A percentile compares a stretch with the other conserved stretches of the same genome.
phyloP scores from a whole-genome alignment of 1,284 basidiomycete genomes.

The Lentinula novae-zelandiae region DNA sequence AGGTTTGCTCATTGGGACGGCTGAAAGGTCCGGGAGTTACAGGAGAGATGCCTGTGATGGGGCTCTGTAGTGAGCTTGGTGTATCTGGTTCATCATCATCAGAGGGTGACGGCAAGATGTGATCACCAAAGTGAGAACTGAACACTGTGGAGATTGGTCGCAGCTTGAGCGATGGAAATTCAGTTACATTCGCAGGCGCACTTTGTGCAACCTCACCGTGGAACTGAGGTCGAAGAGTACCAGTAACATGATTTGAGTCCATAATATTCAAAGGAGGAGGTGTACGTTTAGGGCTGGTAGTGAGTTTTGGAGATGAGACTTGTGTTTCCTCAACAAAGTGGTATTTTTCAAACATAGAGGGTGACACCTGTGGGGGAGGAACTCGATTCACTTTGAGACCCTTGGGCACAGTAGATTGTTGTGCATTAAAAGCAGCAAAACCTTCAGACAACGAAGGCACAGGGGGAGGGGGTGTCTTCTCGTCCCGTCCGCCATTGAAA shows the following conservation, averaged over 20 bases:
- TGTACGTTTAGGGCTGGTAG: slow-evolving; percentile 31
- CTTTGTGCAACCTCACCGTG: slow-evolving; percentile 41
- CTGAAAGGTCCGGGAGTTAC: slow-evolving; percentile 43
- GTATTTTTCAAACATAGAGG: slow-evolving; percentile 17
- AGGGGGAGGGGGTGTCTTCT: slow-evolving; percentile 45
- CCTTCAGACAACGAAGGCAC: slow-evolving; percentile 46
- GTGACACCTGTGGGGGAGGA: slow-evolving; percentile 39
- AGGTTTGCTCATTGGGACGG: slow-evolving; percentile 19
- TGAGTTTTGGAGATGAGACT: slow-evolving; percentile 5
- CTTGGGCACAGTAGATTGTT: slow-evolving; percentile 21
- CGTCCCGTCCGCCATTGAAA: slow-evolving; percentile 58
- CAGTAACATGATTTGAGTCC: slow-evolving; percentile 20
- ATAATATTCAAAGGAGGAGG: slow-evolving; percentile 43
- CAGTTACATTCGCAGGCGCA: slow-evolving; percentile 57
- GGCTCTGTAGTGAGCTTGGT: slow-evolving; percentile 40
- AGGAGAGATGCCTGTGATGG: slow-evolving; percentile 46
- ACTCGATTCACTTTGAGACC: slow-evolving; percentile 33
- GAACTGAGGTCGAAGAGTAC: slow-evolving; percentile 10
- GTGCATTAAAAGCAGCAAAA: slow-evolving; percentile 28
- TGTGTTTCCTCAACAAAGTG: slow-evolving; percentile 4
- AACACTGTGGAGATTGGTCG: slow-evolving; percentile 76
- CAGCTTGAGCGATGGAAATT: slow-evolving; percentile 64
- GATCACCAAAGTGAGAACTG: slow-evolving; percentile 63
- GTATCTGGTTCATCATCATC: slow-evolving; percentile 44
- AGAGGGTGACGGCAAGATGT: slow-evolving; percentile 42